These are phyloP conservation scores for Tagetes patula DNA, from an alignment of 129 eudicot species.

Conservation along the genomic window DNA sequence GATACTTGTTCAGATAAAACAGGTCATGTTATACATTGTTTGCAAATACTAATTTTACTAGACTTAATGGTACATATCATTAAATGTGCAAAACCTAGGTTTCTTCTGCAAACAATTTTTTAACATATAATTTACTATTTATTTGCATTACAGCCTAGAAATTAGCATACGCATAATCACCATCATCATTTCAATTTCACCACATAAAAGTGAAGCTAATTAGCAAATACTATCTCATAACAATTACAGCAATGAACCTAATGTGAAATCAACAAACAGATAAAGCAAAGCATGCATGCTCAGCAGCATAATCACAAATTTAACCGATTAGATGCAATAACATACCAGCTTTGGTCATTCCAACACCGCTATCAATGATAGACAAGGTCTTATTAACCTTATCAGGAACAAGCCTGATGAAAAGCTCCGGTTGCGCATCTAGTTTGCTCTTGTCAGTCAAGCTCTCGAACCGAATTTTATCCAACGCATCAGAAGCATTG, in stretches of 20 bases:
- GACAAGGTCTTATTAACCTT: conserved; percentile 81
- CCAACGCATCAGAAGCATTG: conserved; percentile 76
- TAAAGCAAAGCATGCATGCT: background rate
- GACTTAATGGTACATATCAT: no score
- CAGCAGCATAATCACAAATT: background rate
- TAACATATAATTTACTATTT: background rate
- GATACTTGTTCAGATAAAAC: no score
- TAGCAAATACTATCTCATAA: background rate
- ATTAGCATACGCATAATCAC: background rate
- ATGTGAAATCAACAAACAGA: background rate
- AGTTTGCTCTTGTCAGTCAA: conserved; percentile 77
- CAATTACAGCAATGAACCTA: background rate
- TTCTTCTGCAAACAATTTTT: background rate
- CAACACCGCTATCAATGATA: conserved; percentile 77
- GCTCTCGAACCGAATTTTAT: conserved; percentile 39
- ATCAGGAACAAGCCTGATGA: conserved; percentile 77
- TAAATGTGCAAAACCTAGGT: no score
- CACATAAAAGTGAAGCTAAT: background rate
- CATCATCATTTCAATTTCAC: background rate
- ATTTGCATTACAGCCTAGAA: background rate
- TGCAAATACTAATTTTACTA: no score
- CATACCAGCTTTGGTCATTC: conserved; percentile 91
- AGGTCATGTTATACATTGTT: no score
- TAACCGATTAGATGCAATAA: background rate
- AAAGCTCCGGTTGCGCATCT: conserved; percentile 80